Evolutionary conservation across 2,329 filamentous ascomycete species (phyloP), one percentile per base, ranked within the genome.

Genomic region (Fusarium miscanthi): DNA sequence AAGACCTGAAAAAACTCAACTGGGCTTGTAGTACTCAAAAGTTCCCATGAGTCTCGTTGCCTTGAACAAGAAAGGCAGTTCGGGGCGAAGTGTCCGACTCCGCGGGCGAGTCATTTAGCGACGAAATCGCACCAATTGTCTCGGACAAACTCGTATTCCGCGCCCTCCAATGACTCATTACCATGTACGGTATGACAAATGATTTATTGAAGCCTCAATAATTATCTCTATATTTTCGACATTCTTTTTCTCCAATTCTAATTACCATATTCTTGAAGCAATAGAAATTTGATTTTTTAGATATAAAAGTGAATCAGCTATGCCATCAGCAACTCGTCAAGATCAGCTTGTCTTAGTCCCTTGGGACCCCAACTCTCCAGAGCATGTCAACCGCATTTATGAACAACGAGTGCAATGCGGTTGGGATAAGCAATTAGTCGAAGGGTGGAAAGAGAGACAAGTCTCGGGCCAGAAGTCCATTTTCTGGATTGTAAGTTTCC

Each of bases 401-500:
- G 41, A 72, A 21, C 76, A 78, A 16, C 66, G 76, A 4, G 40
- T 68, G 1, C 65, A 66, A 30, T 78, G 76, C 13, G 76, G 76
- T 2, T 78, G 76, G 76, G 63, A 78, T 19, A 31, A 46, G 14
- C 56, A 74, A 2, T 45, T 70, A 8, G 49, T 77, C 12, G 61
- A 71, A 5, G 41, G 57, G 4, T 78, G 76, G 76, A 65, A 38
- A 21, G 25, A 49, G 9, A 69, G 70, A 21, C 76, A 78, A 21
- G 53, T 31, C 5, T 41, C 31, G 6, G 76, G 76, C 1, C 42
- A 30, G 3, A 78, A 78, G 23, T 78, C 73, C 6, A 70, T 78
- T 5, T 78, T 71, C n/a, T 78, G 76, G 76, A 78, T 78, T 17
- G 76, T 76, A 35, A 40, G 71, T 59, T 17, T 21, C 3, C 2